Conservation (phyloP, 805 yeast species). For the Sungouiozyma ichnusensis region DNA sequence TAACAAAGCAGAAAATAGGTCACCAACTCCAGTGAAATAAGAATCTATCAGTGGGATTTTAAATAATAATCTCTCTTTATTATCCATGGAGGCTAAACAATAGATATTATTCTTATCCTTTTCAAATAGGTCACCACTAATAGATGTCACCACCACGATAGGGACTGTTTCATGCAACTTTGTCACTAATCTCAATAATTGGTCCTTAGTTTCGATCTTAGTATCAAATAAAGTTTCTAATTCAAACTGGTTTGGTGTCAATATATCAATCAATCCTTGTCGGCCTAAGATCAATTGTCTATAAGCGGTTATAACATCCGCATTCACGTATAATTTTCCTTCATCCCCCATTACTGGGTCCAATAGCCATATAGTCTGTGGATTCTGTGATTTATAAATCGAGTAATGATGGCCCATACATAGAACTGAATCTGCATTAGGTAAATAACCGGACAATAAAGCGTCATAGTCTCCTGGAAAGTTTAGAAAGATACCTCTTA, state of each 20-base stretch:
- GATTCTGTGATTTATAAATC: slow-evolving; percentile 28
- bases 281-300: slow-evolving; percentile 31
- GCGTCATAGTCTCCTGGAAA: slow-evolving; percentile 37
- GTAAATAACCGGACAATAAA: slow-evolving; percentile 57
- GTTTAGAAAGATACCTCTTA: slow-evolving; percentile 30
- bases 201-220: slow-evolving; percentile 32
- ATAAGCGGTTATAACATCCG: slow-evolving; percentile 50
- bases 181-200: slow-evolving; percentile 38
- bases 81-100: slow-evolving; percentile 36
- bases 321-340: slow-evolving; percentile 55
- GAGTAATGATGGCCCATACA: slow-evolving; percentile 34
- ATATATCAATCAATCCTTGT: slow-evolving; percentile 46
- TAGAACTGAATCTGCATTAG: slow-evolving; percentile 41
- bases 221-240: slow-evolving; percentile 56
- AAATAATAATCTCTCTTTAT: slow-evolving; percentile 16
- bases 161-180: slow-evolving; percentile 34
- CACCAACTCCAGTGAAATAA: slow-evolving; percentile 94
- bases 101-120: slow-evolving; percentile 26
- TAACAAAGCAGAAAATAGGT: slow-evolving; percentile 71
- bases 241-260: slow-evolving; percentile 90
- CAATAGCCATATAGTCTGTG: slow-evolving; percentile 41
- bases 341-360: slow-evolving; percentile 83
- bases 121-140: slow-evolving; percentile 14
- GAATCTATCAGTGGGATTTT: slow-evolving; percentile 56
- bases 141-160: slow-evolving; percentile 20